Percentiles rank a stretch among this genome's conserved stretches.
Evolutionary conservation across 1,284 basidiomycete species (phyloP).

Genomic region (Ustilago esculenta): DNA sequence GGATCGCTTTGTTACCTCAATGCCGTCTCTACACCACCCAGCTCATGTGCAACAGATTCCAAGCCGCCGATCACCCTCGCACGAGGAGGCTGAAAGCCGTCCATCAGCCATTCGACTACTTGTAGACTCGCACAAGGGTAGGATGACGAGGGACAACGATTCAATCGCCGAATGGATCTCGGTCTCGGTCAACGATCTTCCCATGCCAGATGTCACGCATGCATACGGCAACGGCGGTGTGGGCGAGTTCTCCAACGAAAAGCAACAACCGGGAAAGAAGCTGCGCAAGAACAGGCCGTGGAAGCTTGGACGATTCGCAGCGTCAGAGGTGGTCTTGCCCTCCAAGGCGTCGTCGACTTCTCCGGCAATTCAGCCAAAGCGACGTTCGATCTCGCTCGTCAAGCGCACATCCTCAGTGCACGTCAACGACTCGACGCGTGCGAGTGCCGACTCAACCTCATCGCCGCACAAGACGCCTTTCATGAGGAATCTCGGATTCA

Average conservation of each 20-base stretch:
- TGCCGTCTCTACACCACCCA: conserved; percentile 15
- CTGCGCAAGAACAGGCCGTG: conserved; percentile 33
- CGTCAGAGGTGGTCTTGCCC: conserved; percentile 32
- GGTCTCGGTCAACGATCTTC: conserved; percentile 40
- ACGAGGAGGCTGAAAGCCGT: conserved; percentile 6
- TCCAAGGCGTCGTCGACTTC: neutral
- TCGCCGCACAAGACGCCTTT: conserved; percentile 5
- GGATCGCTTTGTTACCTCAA: conserved; percentile 36
- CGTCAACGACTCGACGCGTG: conserved; percentile 12
- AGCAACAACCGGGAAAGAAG: conserved; percentile 16
- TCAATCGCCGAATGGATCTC: conserved; percentile 47
- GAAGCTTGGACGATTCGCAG: conserved; percentile 36
- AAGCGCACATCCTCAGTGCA: conserved; percentile 22
- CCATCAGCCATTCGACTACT: conserved; percentile 28
- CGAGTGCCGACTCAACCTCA: conserved; percentile 3
- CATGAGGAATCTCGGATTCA: conserved; percentile 45
- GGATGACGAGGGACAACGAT: conserved; percentile 33
- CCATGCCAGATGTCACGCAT: conserved; percentile 6
- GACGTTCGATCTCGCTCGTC: conserved; percentile 17
- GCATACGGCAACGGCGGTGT: conserved; percentile 39
- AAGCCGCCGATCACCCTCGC: neutral
- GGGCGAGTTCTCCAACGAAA: conserved; percentile 39
- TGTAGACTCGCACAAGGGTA: conserved; percentile 36
- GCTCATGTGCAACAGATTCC: neutral
- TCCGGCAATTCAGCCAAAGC: conserved; percentile 6